Conservation (phyloP, 2,329 filamentous ascomycete genomes). For the Diaporthe velutina region DNA sequence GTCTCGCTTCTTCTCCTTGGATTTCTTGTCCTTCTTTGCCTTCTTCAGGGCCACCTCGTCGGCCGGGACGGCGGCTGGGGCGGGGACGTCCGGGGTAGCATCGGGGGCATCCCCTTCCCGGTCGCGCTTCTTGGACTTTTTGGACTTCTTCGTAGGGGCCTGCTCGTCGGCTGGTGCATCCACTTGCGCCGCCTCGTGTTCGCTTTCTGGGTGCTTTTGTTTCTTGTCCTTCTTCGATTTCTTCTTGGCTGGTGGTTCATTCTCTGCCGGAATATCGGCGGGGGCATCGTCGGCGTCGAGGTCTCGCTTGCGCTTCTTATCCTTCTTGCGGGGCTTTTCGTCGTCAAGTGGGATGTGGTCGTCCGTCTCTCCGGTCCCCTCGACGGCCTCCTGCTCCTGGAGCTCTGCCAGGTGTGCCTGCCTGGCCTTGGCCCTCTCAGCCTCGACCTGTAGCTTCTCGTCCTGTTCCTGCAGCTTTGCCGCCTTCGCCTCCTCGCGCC, state of each 20-base stretch:
- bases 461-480: slow-evolving; percentile 8
- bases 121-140: slow-evolving; percentile 42
- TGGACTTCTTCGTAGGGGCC: slow-evolving; percentile 42
- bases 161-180: slow-evolving; percentile 31
- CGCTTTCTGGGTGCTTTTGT: slow-evolving; percentile 31
- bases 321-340: slow-evolving; percentile 40
- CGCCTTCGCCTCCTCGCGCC: slow-evolving; percentile 32
- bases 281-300: slow-evolving; percentile 22
- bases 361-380: not conserved
- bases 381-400: not conserved
- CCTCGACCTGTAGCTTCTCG: slow-evolving; percentile 18
- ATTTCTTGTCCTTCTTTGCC: slow-evolving; percentile 43
- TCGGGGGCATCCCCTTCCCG: slow-evolving; percentile 45
- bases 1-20: slow-evolving; percentile 44
- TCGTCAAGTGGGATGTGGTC: slow-evolving; percentile 1
- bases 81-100: slow-evolving; percentile 44
- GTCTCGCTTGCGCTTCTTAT: slow-evolving; percentile 40
- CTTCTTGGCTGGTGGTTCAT: slow-evolving; percentile 40
- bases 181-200: slow-evolving; percentile 34
- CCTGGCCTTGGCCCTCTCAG: slow-evolving; percentile 2
- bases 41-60: slow-evolving; percentile 54
- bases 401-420: slow-evolving; percentile 7
- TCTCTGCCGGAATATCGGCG: slow-evolving; percentile 39
- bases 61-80: slow-evolving; percentile 44
- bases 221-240: slow-evolving; percentile 43